phyloP scores from a whole-genome alignment of 2,329 filamentous ascomycete species.

The Aureobasidium mangrovei region DNA sequence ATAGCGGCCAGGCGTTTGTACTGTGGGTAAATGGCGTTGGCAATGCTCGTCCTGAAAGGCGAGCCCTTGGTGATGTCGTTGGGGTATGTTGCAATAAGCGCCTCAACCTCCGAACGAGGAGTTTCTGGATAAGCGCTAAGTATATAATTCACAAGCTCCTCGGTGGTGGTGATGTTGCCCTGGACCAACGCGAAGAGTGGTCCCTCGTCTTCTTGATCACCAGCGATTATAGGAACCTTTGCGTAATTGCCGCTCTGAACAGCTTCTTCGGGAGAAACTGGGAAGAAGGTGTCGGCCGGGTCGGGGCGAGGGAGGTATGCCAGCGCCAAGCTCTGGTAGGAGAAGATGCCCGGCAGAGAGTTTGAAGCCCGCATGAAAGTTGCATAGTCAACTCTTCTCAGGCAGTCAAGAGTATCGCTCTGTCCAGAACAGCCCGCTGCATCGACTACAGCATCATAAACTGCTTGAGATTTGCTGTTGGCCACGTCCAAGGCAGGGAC shows the following conservation, averaged over 20 bases:
- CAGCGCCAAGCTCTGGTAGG: conserved; percentile 59
- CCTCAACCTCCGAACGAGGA: conserved; percentile 37
- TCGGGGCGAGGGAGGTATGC: conserved; percentile 70
- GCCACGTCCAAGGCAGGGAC: conserved; percentile 48
- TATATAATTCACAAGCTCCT: conserved; percentile 55
- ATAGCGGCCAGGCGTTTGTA: conserved; percentile 71
- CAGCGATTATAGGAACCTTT: conserved; percentile 56
- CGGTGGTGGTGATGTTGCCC: conserved; percentile 54
- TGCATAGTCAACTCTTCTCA: conserved; percentile 38
- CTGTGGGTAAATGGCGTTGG: conserved; percentile 67
- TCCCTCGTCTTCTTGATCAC: conserved; percentile 73
- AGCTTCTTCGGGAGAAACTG: conserved; percentile 54
- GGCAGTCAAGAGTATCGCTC: conserved; percentile 38
- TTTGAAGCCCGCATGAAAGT: conserved; percentile 46
- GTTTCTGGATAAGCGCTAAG: conserved; percentile 53
- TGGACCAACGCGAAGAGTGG: conserved; percentile 66
- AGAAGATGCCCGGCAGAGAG: conserved; percentile 58
- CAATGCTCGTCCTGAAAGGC: conserved; percentile 58
- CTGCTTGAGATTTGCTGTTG: conserved; percentile 53
- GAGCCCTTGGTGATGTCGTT: conserved; percentile 50
- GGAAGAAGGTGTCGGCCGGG: conserved; percentile 45
- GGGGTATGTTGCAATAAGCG: conserved; percentile 55
- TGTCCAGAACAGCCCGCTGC: conserved; percentile 37
- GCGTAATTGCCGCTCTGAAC: conserved; percentile 46
- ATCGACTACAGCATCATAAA: conserved; percentile 40